Percentiles rank a stretch among this genome's conserved stretches.
Evolutionary conservation across 2,329 filamentous ascomycete genomes (phyloP).

Genomic region (Trichoderma koningii): DNA sequence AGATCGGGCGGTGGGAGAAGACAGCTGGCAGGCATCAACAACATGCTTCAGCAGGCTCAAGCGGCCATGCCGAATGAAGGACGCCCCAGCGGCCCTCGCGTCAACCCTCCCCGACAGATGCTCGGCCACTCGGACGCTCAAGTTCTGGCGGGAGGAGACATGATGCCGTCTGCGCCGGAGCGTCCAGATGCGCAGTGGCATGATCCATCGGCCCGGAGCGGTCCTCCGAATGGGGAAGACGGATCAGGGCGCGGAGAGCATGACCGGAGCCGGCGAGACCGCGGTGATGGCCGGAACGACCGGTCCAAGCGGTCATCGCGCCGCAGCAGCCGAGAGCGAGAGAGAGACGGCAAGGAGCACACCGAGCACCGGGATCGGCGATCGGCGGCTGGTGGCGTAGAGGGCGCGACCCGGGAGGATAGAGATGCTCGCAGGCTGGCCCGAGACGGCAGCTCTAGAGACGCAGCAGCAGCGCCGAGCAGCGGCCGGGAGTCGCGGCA

Average conservation of each 20-base stretch:
- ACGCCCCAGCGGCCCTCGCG: conserved; percentile 41
- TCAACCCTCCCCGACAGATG: conserved; percentile 45
- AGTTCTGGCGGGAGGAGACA: conserved; percentile 57
- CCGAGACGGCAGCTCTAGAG: conserved; percentile 34
- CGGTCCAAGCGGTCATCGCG: conserved; percentile 46
- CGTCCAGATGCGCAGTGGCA: conserved; percentile 49
- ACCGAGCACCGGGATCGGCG: conserved; percentile 50
- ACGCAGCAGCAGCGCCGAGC: conserved; percentile 37
- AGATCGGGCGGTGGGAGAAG: conserved; percentile 48
- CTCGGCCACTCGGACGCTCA: conserved; percentile 59
- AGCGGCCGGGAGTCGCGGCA: conserved; percentile 41
- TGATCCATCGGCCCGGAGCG: conserved; percentile 35
- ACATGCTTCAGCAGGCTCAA: conserved; percentile 56
- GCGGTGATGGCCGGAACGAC: conserved; percentile 47
- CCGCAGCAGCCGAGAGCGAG: conserved; percentile 55
- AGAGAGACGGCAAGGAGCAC: conserved; percentile 50
- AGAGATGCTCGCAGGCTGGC: conserved; percentile 40
- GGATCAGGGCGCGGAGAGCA: conserved; percentile 40
- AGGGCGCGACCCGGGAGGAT: conserved; percentile 39
- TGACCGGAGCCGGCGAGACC: conserved; percentile 49
- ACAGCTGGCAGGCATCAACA: conserved; percentile 63
- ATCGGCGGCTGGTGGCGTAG: conserved; percentile 38
- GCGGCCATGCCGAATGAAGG: conserved; percentile 44
- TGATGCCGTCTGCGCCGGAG: conserved; percentile 51
- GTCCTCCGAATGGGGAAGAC: conserved; percentile 39